These are phyloP conservation scores for Purshia tridentata DNA, from an alignment of 306 rosid genomes.

Conservation along the genomic window DNA sequence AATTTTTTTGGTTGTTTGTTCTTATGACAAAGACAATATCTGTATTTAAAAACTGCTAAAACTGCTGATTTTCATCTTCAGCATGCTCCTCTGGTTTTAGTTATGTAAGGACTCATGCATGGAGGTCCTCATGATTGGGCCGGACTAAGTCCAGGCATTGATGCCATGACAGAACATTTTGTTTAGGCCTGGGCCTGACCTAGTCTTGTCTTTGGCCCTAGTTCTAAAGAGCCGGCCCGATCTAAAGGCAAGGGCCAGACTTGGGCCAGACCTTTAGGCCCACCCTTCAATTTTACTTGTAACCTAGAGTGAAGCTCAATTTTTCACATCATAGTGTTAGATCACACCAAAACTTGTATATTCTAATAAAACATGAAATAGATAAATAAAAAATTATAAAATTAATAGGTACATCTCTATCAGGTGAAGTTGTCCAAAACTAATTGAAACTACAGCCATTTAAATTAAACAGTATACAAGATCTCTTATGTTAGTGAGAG, in stretches of 20 bases:
- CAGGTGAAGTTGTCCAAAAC: background rate
- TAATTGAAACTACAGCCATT: background rate
- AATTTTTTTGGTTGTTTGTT: slow-evolving; percentile 12
- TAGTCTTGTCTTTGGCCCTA: no score
- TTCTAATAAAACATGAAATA: background rate
- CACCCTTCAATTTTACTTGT: background rate
- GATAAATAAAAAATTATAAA: background rate
- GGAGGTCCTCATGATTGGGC: background rate
- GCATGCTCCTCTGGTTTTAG: background rate
- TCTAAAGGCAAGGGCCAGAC: background rate
- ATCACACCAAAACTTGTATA: background rate
- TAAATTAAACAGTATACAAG: background rate
- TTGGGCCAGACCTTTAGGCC: background rate
- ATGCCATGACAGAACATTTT: no score
- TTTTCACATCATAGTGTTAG: background rate
- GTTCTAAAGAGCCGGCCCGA: background rate
- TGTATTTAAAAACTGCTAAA: background rate
- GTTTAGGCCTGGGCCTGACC: no score
- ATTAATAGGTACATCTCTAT: background rate
- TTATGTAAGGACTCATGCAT: background rate
- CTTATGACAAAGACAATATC: background rate
- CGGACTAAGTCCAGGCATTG: no score
- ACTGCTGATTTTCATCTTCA: background rate
- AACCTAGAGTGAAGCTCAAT: background rate
- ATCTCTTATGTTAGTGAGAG: background rate